Percentiles rank a stretch among this genome's conserved stretches.
phyloP scores from a whole-genome alignment of 1,139 yeast species.

The Geotrichum candidum region DNA sequence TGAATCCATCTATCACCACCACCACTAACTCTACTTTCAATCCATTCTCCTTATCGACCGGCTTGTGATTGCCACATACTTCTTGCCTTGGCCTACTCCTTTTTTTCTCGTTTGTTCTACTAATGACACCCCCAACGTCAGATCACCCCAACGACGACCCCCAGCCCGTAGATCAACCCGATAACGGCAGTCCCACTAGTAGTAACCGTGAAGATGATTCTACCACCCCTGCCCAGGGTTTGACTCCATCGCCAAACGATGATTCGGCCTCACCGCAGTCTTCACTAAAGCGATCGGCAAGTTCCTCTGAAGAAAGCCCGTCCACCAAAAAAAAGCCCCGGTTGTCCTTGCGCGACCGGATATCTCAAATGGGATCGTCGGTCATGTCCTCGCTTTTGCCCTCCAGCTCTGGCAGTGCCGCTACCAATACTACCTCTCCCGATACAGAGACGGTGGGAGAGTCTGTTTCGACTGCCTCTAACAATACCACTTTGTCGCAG shows the following conservation, averaged over 20 bases:
- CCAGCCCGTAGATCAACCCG: not conserved
- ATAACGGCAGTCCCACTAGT: not conserved
- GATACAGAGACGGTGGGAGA: not conserved
- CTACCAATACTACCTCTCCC: not conserved
- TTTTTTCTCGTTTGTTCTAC: not conserved
- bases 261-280: not conserved
- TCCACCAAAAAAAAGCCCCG: slow-evolving; percentile 6
- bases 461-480: not conserved
- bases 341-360: slow-evolving; percentile 10
- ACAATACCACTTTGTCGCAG: not conserved
- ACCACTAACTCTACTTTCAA: not conserved
- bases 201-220: not conserved
- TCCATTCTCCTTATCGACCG: not conserved
- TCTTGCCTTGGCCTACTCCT: not conserved
- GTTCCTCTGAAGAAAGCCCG: slow-evolving; percentile 1
- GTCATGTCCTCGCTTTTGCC: slow-evolving; percentile 15
- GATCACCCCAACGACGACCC: not conserved
- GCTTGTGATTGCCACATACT: not conserved
- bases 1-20: not conserved
- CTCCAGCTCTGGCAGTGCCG: slow-evolving; percentile 1
- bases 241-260: not conserved
- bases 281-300: slow-evolving; percentile 1
- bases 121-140: not conserved
- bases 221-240: not conserved
- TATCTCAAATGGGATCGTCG: slow-evolving; percentile 16